phyloP scores from a whole-genome alignment of 2,329 filamentous ascomycete genomes.

The Nemania abortiva region DNA sequence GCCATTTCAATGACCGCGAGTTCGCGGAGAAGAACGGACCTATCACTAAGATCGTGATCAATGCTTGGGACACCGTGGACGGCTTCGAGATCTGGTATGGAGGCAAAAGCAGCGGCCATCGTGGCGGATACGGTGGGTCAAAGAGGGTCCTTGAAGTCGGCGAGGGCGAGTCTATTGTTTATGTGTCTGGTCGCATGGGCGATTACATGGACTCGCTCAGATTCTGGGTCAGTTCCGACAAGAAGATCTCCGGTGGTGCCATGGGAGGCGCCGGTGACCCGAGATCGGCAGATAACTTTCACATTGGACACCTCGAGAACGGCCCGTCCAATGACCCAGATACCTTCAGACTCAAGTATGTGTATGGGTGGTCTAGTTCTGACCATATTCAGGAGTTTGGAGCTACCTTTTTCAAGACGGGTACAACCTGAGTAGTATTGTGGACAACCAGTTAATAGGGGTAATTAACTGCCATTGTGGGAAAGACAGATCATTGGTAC shows the following conservation, averaged over 20 bases:
- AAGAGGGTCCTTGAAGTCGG: not conserved
- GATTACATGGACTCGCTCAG: constrained; percentile 1
- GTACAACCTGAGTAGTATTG: not conserved
- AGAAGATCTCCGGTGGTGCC: not conserved
- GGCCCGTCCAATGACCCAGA: not conserved
- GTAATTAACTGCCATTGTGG: not conserved
- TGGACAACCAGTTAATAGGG: not conserved
- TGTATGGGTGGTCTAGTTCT: not conserved
- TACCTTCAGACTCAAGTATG: constrained; percentile 3
- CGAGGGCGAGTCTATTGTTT: constrained; percentile 1
- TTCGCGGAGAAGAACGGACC: not conserved
- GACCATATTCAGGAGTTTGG: not conserved
- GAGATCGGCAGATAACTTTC: not conserved
- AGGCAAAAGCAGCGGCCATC: not conserved
- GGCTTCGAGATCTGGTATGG: constrained; percentile 1
- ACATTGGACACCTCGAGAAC: not conserved
- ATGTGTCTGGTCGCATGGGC: not conserved
- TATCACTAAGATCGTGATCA: not conserved
- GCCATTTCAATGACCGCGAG: not conserved
- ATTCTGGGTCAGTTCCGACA: not conserved
- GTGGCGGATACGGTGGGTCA: not conserved
- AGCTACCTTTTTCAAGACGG: not conserved
- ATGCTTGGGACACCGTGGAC: not conserved
- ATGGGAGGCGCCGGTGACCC: not conserved
- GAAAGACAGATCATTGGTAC: not conserved